A percentile compares a stretch with the other conserved stretches of the same genome.
Evolutionary conservation across 192 early-diverging fungal genomes (phyloP).

Genomic region (Helicostylum pulchrum): DNA sequence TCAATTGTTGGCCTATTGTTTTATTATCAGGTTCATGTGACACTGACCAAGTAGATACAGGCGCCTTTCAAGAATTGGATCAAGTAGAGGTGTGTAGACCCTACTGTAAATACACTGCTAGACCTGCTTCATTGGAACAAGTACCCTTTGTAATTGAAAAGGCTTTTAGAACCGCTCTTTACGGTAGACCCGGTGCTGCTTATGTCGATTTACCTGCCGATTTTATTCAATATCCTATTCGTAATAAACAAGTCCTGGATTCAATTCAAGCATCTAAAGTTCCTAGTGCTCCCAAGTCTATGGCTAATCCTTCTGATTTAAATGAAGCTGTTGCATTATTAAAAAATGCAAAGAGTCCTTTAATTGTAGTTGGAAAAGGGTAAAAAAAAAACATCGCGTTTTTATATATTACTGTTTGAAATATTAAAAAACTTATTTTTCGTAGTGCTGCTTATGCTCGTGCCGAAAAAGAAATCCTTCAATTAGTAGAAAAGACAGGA

Average conservation of each 20-base stretch:
- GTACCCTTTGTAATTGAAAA: slow-evolving; percentile 54
- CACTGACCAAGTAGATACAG: slow-evolving; percentile 53
- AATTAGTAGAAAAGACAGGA: slow-evolving; percentile 50
- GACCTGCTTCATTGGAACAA: slow-evolving; percentile 44
- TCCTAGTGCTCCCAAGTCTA: slow-evolving; percentile 26
- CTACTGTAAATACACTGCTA: slow-evolving; percentile 58
- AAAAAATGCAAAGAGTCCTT: slow-evolving; percentile 47
- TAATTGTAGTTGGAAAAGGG: slow-evolving; percentile 75
- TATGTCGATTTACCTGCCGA: slow-evolving; percentile 71
- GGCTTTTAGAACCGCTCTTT: slow-evolving; percentile 48
- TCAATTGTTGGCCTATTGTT: slow-evolving; percentile 69
- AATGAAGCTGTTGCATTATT: slow-evolving; percentile 43
- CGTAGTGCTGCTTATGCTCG: slow-evolving; percentile 58
- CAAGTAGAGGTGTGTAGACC: slow-evolving; percentile 63
- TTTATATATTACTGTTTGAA: neutral
- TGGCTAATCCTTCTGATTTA: slow-evolving; percentile 51
- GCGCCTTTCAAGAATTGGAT: slow-evolving; percentile 69
- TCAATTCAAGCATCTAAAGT: slow-evolving; percentile 13
- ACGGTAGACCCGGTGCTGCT: slow-evolving; percentile 61
- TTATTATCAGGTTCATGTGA: slow-evolving; percentile 60
- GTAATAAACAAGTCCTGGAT: slow-evolving; percentile 14
- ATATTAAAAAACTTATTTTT: slow-evolving; percentile 4
- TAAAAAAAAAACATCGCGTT: slow-evolving; percentile 7
- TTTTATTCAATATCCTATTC: slow-evolving; percentile 52
- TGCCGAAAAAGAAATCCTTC: slow-evolving; percentile 55